Conservation (phyloP, 192 early-diverging fungal species). For the Lunasporangiospora selenospora region DNA sequence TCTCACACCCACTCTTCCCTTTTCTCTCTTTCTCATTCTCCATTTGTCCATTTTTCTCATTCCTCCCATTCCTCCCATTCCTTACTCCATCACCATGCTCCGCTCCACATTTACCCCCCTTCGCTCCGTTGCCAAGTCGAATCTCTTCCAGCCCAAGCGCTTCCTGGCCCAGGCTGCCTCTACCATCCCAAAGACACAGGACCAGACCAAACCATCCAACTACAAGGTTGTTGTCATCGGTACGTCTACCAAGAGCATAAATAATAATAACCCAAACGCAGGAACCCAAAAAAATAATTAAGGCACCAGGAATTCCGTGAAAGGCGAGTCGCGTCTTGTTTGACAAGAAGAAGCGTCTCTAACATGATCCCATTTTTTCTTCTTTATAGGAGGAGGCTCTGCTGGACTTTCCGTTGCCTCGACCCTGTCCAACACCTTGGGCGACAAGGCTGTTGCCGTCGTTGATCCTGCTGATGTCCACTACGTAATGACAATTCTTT, state of each 20-base stretch:
- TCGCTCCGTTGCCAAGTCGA: constrained; percentile 23
- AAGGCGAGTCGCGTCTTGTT: too few relatives aligned
- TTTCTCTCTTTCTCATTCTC: background rate
- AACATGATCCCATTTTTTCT: too few relatives aligned
- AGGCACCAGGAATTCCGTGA: too few relatives aligned
- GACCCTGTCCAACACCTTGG: constrained; percentile 67
- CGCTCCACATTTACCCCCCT: constrained; percentile 17
- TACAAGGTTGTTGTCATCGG: constrained; percentile 64
- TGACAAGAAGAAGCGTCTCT: too few relatives aligned
- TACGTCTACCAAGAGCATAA: constrained; percentile 11
- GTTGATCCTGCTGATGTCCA: constrained; percentile 75
- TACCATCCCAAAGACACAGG: constrained; percentile 14
- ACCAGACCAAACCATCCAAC: constrained; percentile 22
- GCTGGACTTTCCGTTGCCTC: constrained; percentile 72
- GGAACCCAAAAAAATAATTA: too few relatives aligned
- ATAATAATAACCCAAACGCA: too few relatives aligned
- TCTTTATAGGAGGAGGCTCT: constrained; percentile 56
- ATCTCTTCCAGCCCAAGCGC: constrained; percentile 34
- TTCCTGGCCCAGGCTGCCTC: constrained; percentile 39
- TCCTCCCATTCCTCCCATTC: too few relatives aligned
- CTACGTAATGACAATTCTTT: constrained; percentile 57
- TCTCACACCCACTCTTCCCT: background rate
- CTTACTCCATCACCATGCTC: background rate
- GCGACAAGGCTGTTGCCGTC: constrained; percentile 71
- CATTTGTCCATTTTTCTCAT: background rate